phyloP scores from a whole-genome alignment of 495 filamentous ascomycete genomes.

The Neurospora cerealis region DNA sequence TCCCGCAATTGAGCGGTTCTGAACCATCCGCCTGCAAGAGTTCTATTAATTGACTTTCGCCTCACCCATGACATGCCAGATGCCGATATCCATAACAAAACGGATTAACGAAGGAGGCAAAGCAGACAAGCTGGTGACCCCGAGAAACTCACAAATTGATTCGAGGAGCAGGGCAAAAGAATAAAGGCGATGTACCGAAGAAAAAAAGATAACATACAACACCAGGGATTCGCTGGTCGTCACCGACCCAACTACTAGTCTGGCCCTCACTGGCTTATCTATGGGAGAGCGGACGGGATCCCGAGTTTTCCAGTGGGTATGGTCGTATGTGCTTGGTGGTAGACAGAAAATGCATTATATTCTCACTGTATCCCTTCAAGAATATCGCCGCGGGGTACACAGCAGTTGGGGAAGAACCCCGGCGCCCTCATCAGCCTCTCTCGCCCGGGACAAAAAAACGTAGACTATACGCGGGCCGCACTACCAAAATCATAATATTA shows the following conservation, averaged over 20 bases:
- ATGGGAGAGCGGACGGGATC: not conserved
- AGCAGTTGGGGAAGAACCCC: no score
- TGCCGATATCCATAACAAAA: no score
- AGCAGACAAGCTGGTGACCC: not conserved
- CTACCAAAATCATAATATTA: no score
- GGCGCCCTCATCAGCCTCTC: not conserved
- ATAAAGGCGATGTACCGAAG: not conserved
- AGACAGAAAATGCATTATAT: not conserved
- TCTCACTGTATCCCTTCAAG: fast-evolving
- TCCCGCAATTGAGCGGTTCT: no score
- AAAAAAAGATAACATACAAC: slow-evolving; percentile 31
- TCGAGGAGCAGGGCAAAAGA: not conserved
- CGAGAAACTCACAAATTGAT: no score
- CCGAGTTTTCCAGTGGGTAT: not conserved
- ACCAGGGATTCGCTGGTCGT: slow-evolving; percentile 32
- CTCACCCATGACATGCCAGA: no score
- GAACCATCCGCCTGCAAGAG: no score
- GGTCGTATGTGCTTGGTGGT: not conserved
- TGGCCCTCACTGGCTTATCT: not conserved
- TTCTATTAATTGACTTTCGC: no score
- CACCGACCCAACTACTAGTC: slow-evolving; percentile 37
- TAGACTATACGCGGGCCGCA: no score
- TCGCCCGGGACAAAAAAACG: no score
- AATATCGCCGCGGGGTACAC: not conserved
- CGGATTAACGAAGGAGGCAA: no score